Percentiles rank a stretch among this genome's conserved stretches.
These are phyloP conservation scores for Cotoneaster glaucophyllus DNA, from an alignment of 306 rosid species.

Conservation along the genomic window DNA sequence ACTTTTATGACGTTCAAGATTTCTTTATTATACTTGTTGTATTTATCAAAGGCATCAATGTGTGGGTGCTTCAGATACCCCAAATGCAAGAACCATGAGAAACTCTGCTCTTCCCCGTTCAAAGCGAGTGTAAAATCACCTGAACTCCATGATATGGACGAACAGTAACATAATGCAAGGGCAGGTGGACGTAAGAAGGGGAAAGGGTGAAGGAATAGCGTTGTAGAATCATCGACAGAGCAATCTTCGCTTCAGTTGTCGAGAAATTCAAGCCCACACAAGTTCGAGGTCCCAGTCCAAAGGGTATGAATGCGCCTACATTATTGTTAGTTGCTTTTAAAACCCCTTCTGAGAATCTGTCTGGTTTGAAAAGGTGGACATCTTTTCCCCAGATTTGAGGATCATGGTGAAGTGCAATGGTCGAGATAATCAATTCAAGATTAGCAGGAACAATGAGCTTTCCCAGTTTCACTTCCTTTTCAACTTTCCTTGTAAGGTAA, in stretches of 20 bases:
- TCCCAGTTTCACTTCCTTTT: slow-evolving; percentile 1
- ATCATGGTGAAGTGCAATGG: slow-evolving; percentile 12
- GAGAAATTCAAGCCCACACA: slow-evolving; percentile 22
- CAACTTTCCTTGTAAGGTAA: not conserved
- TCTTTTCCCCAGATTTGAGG: slow-evolving; percentile 27
- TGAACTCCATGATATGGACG: slow-evolving; percentile 18
- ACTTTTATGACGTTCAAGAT: no score
- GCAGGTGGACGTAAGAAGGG: slow-evolving; percentile 13
- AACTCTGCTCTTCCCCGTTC: not conserved
- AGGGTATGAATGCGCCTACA: slow-evolving; percentile 5
- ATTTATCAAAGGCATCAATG: no score
- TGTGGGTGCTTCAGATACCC: no score
- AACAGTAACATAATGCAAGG: not conserved
- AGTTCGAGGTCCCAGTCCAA: slow-evolving; percentile 18
- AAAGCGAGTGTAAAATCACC: slow-evolving; percentile 3
- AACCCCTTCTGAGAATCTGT: slow-evolving; percentile 19
- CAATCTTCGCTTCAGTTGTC: slow-evolving; percentile 21
- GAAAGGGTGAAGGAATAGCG: slow-evolving; percentile 18
- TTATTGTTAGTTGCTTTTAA: slow-evolving; percentile 15
- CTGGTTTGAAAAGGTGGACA: slow-evolving; percentile 16
- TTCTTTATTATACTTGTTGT: no score
- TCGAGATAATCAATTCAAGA: not conserved
- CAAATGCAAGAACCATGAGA: not conserved
- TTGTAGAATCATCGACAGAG: slow-evolving; percentile 23
- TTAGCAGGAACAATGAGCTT: slow-evolving; percentile 7